These are phyloP conservation scores for Cajanus cajan DNA, from an alignment of 306 rosid genomes.

Conservation along the genomic window DNA sequence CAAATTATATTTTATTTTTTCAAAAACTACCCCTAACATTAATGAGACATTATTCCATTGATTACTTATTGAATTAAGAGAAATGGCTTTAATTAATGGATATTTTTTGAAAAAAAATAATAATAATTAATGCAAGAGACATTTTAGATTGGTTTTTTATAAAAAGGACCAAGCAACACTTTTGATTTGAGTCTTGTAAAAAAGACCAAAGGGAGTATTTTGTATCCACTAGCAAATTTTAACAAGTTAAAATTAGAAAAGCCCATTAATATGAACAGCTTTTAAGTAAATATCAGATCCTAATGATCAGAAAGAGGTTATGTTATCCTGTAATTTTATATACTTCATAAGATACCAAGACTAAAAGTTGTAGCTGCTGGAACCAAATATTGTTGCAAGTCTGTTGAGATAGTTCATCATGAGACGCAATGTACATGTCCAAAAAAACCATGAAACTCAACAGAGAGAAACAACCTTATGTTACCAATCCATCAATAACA, in stretches of 20 bases:
- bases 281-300: neutral
- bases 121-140: no score
- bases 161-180: no score
- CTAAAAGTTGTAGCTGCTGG: constrained; percentile 10
- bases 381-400: neutral
- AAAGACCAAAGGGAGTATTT: no score
- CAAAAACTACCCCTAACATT: no score
- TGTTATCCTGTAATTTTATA: constrained; percentile 1
- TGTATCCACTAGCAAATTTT: neutral
- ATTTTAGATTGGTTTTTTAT: no score
- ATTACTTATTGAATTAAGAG: no score
- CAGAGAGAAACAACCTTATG: constrained; percentile 1
- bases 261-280: neutral
- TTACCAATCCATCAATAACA: constrained; percentile 10
- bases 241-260: neutral
- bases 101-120: no score
- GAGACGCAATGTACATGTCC: neutral
- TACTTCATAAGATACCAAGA: neutral
- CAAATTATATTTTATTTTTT: no score
- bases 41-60: no score
- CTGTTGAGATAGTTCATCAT: constrained; percentile 8
- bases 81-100: no score
- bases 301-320: neutral
- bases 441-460: neutral
- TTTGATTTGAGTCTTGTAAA: no score